Evolutionary conservation across 192 early-diverging fungal species (phyloP).

Genomic region (Helicostylum pulchrum): DNA sequence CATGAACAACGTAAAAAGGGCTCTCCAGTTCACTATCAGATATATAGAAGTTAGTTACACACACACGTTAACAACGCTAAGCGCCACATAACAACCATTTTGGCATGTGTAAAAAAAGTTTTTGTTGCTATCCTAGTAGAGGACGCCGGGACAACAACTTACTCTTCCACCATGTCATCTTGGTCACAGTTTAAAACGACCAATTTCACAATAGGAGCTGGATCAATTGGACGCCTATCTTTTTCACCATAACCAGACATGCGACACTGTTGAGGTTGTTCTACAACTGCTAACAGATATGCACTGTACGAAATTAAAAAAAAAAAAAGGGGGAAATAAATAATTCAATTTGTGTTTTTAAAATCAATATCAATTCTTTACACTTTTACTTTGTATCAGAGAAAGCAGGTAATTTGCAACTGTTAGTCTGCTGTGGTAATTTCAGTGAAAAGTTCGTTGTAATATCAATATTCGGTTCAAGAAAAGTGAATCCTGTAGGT

Average conservation of each 20-base stretch:
- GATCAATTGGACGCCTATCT: slow-evolving; percentile 72
- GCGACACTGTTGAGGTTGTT: slow-evolving; percentile 17
- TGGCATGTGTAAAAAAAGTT: too few relatives aligned
- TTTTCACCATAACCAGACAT: slow-evolving; percentile 11
- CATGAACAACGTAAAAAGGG: slow-evolving; percentile 5
- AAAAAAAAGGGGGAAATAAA: neutral
- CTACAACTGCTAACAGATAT: slow-evolving; percentile 2
- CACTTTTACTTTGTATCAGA: slow-evolving; percentile 15
- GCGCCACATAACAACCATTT: neutral
- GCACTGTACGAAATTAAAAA: neutral
- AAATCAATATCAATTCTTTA: neutral
- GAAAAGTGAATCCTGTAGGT: neutral
- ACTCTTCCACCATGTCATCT: slow-evolving; percentile 10
- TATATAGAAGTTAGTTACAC: neutral
- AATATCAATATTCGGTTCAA: slow-evolving; percentile 2
- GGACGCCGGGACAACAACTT: too few relatives aligned
- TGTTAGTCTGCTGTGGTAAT: neutral
- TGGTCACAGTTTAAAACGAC: neutral
- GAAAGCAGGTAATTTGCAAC: neutral
- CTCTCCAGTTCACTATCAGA: neutral
- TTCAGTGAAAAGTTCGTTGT: neutral
- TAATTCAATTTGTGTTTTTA: too few relatives aligned
- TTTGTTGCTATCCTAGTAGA: too few relatives aligned
- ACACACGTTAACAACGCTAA: neutral
- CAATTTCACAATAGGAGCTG: slow-evolving; percentile 66